These are phyloP conservation scores for Ophiostoma triangulosporum DNA, from an alignment of 2,329 filamentous ascomycete genomes.

Conservation along the genomic window DNA sequence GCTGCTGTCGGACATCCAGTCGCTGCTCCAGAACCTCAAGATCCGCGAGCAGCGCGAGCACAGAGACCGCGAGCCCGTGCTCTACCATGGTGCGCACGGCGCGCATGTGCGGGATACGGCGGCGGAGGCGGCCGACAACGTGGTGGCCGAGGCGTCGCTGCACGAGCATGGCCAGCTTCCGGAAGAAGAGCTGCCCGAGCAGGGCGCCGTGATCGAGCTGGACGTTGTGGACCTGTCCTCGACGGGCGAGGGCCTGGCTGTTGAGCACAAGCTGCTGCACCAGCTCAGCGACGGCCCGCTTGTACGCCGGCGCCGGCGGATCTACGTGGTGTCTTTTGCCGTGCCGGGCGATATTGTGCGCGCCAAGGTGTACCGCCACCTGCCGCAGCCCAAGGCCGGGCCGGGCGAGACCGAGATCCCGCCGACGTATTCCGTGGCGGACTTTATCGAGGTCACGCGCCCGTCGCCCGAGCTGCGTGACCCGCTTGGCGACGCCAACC, in stretches of 20 bases:
- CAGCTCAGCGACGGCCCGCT: slow-evolving; percentile 21
- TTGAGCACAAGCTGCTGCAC: slow-evolving; percentile 26
- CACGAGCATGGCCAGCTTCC: slow-evolving; percentile 4
- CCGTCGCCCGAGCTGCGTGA: slow-evolving; percentile 36
- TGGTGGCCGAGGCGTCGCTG: background rate
- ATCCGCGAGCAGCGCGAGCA: slow-evolving; percentile 17
- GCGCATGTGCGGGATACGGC: slow-evolving; percentile 2
- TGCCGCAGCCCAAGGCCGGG: slow-evolving; percentile 26
- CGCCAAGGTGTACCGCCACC: slow-evolving; percentile 66
- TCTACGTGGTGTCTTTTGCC: slow-evolving; percentile 82
- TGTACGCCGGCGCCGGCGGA: slow-evolving; percentile 31
- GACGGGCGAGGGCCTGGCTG: slow-evolving; percentile 78
- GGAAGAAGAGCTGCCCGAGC: slow-evolving; percentile 39
- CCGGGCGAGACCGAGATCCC: background rate
- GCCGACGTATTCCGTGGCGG: slow-evolving; percentile 58
- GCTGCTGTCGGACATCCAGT: slow-evolving; percentile 47
- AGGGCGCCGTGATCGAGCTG: slow-evolving; percentile 65
- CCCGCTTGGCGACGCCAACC: slow-evolving; percentile 59
- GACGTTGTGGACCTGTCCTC: slow-evolving; percentile 75
- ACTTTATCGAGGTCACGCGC: slow-evolving; percentile 65
- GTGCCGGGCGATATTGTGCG: slow-evolving; percentile 71
- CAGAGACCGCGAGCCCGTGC: slow-evolving; percentile 11
- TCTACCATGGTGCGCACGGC: slow-evolving; percentile 9
- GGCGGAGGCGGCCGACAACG: background rate
- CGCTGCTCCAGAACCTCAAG: slow-evolving; percentile 33